A percentile compares a stretch with the other conserved stretches of the same genome.
phyloP scores from a whole-genome alignment of 1,284 basidiomycete genomes.

The Cryptococcus sp. region DNA sequence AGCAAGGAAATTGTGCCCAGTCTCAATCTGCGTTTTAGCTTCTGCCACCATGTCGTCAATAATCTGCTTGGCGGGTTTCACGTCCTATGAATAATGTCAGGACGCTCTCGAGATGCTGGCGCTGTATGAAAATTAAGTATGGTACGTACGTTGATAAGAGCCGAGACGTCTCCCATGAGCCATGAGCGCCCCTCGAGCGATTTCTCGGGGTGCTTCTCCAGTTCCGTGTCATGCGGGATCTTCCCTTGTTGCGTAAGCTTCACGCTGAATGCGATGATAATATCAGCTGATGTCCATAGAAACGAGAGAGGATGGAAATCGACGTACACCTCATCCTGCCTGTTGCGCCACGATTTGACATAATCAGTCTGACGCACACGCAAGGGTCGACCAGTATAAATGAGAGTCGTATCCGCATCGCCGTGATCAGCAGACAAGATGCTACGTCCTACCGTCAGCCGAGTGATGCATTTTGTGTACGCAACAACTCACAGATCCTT shows the following conservation, averaged over 20 bases:
- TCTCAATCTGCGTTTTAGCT: constrained; percentile 39
- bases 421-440: constrained; percentile 51
- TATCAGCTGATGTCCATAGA: constrained; percentile 55
- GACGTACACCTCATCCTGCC: constrained; percentile 54
- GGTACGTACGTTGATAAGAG: constrained; percentile 62
- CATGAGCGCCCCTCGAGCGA: constrained; percentile 65
- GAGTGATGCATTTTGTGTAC: too few relatives aligned
- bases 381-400: constrained; percentile 84
- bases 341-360: constrained; percentile 66
- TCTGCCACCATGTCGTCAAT: constrained; percentile 68
- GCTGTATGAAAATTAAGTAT: not conserved
- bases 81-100: constrained; percentile 56
- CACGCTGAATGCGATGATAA: constrained; percentile 65
- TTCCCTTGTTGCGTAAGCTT: constrained; percentile 74
- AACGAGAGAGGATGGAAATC: not conserved
- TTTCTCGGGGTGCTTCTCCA: constrained; percentile 75
- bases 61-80: constrained; percentile 76
- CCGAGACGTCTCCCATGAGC: constrained; percentile 78
- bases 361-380: constrained; percentile 79
- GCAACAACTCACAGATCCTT: constrained; percentile 66
- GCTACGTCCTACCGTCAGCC: constrained; percentile 5
- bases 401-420: constrained; percentile 69
- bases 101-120: not conserved
- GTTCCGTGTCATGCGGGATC: constrained; percentile 69
- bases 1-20: constrained; percentile 19